Conservation (phyloP, 2,329 filamentous ascomycete genomes). For the Cordyceps tenuipes region DNA sequence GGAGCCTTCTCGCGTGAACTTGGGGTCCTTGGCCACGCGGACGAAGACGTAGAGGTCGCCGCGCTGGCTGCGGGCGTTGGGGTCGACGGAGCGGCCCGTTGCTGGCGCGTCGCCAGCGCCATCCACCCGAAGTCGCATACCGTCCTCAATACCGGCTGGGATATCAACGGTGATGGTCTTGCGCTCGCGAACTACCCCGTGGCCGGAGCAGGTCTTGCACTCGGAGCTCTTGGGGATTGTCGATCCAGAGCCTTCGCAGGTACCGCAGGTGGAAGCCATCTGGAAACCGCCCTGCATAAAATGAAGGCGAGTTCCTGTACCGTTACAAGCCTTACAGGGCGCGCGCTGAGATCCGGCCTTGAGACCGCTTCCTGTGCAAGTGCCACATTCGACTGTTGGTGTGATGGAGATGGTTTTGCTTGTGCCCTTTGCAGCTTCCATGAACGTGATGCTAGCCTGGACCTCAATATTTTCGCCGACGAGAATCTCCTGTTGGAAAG, state of each 20-base stretch:
- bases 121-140: constrained; percentile 80
- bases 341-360: constrained; percentile 69
- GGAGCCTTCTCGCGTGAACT: constrained; percentile 79
- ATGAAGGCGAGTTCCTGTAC: constrained; percentile 79
- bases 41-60: constrained; percentile 92
- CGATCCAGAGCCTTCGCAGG: constrained; percentile 72
- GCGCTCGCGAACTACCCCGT: constrained; percentile 74
- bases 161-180: constrained; percentile 86
- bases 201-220: constrained; percentile 70
- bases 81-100: constrained; percentile 59
- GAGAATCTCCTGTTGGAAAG: constrained; percentile 70
- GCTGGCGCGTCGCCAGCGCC: constrained; percentile 82
- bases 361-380: constrained; percentile 75
- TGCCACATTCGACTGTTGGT: constrained; percentile 71
- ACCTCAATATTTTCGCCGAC: constrained; percentile 97
- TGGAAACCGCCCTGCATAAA: constrained; percentile 91
- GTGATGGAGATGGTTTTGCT: constrained; percentile 82
- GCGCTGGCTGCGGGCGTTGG: constrained; percentile 55
- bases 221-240: constrained; percentile 71
- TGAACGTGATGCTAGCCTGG: constrained; percentile 85
- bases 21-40: constrained; percentile 77
- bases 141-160: constrained; percentile 90
- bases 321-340: constrained; percentile 72
- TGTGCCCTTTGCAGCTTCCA: constrained; percentile 89
- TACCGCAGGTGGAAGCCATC: constrained; percentile 80